These are phyloP conservation scores for Bassia scoparia DNA, from an alignment of 148 eudicot genomes.

Conservation along the genomic window DNA sequence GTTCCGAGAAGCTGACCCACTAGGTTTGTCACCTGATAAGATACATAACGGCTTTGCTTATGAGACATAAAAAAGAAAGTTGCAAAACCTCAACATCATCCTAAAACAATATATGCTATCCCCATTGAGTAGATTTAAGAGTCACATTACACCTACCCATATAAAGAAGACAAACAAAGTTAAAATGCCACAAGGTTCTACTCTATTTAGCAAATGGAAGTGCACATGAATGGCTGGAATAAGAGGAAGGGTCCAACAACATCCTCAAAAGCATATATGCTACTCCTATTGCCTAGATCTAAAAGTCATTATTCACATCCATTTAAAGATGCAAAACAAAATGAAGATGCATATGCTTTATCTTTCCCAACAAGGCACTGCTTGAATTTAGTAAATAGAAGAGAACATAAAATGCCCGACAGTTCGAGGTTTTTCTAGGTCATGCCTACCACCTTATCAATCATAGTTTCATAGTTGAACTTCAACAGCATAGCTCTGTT, in stretches of 20 bases:
- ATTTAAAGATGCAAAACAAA: not conserved
- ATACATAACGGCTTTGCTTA: constrained; percentile 8
- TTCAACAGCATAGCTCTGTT: not conserved
- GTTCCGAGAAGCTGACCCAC: constrained; percentile 62
- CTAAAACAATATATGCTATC: not conserved
- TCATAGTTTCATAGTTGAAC: not conserved
- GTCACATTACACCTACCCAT: not conserved
- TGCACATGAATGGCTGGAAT: too few relatives aligned
- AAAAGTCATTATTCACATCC: not conserved
- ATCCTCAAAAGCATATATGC: not conserved
- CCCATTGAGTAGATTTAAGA: not conserved
- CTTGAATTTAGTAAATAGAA: too few relatives aligned
- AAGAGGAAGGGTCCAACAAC: not conserved
- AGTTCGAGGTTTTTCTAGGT: not conserved
- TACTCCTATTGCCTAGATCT: not conserved
- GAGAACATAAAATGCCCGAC: too few relatives aligned
- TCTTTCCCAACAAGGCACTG: not conserved
- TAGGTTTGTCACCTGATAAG: constrained; percentile 67
- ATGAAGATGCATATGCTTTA: not conserved
- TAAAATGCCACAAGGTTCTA: not conserved
- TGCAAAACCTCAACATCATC: not conserved
- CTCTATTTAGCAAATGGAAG: too few relatives aligned
- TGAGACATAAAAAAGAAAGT: not conserved
- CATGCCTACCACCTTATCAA: not conserved
- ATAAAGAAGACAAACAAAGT: not conserved